Percentiles rank a stretch among this genome's conserved stretches.
These are phyloP conservation scores for Angophora floribunda DNA, from an alignment of 345 rosid genomes.

Conservation along the genomic window DNA sequence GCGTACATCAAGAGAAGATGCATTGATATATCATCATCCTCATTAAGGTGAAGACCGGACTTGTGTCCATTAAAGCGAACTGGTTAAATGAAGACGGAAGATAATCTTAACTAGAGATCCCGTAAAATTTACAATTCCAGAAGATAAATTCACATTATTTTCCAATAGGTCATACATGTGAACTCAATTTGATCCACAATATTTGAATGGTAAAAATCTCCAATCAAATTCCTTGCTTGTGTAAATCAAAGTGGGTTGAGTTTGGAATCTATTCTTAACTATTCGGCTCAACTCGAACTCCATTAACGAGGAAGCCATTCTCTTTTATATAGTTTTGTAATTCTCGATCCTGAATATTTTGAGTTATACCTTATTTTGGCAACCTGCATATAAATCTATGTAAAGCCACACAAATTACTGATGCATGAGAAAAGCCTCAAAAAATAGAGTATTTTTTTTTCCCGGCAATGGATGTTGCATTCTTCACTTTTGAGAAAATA, in stretches of 20 bases:
- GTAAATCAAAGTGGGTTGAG: background rate
- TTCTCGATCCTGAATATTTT: too few species aligned
- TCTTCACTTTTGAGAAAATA: too few species aligned
- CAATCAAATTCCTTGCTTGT: too few species aligned
- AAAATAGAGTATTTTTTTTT: too few species aligned
- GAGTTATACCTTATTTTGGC: background rate
- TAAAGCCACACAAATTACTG: background rate
- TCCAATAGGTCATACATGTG: too few species aligned
- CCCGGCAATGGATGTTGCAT: too few species aligned
- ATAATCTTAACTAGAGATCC: background rate
- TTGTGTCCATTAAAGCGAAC: background rate
- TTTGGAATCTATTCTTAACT: too few species aligned
- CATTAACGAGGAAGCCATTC: background rate
- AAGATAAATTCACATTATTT: too few species aligned
- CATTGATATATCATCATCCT: background rate
- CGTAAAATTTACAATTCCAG: too few species aligned
- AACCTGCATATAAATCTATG: background rate
- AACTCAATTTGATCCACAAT: too few species aligned
- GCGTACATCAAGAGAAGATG: background rate
- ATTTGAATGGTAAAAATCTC: background rate
- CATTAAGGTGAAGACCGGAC: background rate
- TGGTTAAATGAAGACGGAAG: rapidly evolving
- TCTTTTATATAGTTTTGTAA: too few species aligned
- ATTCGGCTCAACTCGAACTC: too few species aligned
- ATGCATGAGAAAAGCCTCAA: background rate